These are phyloP conservation scores for Emmonsia crescens DNA, from an alignment of 2,329 filamentous ascomycete genomes.

Conservation along the genomic window DNA sequence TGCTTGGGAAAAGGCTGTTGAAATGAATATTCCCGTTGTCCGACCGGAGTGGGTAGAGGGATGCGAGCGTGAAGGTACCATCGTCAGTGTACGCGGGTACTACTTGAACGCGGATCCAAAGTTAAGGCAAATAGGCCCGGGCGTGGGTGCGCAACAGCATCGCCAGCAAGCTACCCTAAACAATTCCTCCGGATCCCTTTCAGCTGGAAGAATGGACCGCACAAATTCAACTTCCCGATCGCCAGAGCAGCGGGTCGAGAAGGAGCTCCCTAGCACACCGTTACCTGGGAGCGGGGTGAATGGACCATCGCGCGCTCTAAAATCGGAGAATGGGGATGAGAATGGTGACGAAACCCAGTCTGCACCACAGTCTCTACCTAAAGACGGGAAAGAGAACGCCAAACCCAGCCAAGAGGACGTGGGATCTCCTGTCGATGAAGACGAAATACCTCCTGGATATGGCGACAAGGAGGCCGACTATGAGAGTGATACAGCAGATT, in stretches of 20 bases:
- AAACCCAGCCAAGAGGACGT: background rate
- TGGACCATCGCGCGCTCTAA: constrained; percentile 6
- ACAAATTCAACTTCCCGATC: constrained; percentile 1
- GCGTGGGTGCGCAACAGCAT: constrained; percentile 14
- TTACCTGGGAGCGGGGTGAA: constrained; percentile 15
- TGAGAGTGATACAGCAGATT: constrained; percentile 11
- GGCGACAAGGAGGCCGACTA: constrained; percentile 8
- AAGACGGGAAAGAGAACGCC: constrained; percentile 10
- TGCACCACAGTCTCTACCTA: constrained; percentile 14
- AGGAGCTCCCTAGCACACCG: constrained; percentile 17
- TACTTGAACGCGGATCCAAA: constrained; percentile 80
- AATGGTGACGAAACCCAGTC: constrained; percentile 5
- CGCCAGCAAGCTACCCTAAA: constrained; percentile 9
- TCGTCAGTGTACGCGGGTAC: constrained; percentile 89
- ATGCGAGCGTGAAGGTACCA: constrained; percentile 86
- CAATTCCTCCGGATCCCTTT: constrained; percentile 2
- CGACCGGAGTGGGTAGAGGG: constrained; percentile 94
- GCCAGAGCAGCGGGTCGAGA: background rate
- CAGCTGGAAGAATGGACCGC: background rate
- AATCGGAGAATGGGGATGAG: constrained; percentile 8
- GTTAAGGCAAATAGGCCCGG: constrained; percentile 40
- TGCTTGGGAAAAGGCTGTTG: constrained; percentile 90
- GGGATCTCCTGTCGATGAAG: constrained; percentile 9
- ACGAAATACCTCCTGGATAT: constrained; percentile 7
- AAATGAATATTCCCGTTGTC: constrained; percentile 96